Evolutionary conservation across 768 basidiomycete species (phyloP), one percentile per base, ranked within the genome.

Genomic region (Termitomyces sp.): DNA sequence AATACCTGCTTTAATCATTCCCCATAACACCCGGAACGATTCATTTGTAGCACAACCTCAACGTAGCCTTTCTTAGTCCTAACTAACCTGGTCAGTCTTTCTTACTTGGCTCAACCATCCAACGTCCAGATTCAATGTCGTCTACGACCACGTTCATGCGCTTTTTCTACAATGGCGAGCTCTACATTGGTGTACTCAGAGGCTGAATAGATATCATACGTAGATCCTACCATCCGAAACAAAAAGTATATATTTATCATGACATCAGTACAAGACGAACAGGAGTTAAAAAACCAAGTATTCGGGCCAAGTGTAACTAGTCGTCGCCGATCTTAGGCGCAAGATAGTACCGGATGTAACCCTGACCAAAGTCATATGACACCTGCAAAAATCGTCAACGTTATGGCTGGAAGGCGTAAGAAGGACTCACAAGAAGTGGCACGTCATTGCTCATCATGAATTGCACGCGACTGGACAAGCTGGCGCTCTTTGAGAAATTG

Each of bases 271-370:
- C 31, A 16, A 33, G 31, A 50, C 20, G 37, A 24, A n/a, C 1
- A 31, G 7, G n/a, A 18, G 18, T 33, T 10, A 36, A 24, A 36
- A 46, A 57, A 18, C 46, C 5, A 37, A 41, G 42, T 16, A 4
- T 15, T 20, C 12, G 3, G 1, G 31, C 18, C 29, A 22, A 22
- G 2, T 8, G 24, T 15, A 29, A 39, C 29, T 56, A 61, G 15
- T 94, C 91, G 64, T 94, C 91, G 33, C 90, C 88, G 60, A 94
- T 94, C 78, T 98, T 98, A 24, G 95, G 95, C 45, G 95, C 95
- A 55, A 98, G 82, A 79, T 94, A 98, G 80, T 96, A 98, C 60
- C 88, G 84, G 70, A 98, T 92, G 64, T 82, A 79, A 1, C 95
- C 95, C 67, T 91, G 88, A 46, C 85, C 85, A 66, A 97, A 98